These are phyloP conservation scores for Perilla frutescens DNA, from an alignment of 257 asterid species.

Conservation along the genomic window DNA sequence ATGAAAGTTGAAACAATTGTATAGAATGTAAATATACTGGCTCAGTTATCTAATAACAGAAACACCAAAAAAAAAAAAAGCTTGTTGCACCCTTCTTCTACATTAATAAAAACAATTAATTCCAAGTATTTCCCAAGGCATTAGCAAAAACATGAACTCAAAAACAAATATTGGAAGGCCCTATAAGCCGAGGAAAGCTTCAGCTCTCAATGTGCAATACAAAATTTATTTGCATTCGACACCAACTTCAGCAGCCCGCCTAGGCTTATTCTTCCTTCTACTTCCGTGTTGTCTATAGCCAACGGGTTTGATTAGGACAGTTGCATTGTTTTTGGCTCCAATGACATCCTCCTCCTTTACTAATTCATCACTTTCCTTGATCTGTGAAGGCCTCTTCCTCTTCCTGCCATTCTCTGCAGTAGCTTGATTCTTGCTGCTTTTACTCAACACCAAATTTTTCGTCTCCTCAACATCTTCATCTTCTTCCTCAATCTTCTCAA, in stretches of 20 bases:
- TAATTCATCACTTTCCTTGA: constrained; percentile 55
- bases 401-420: constrained; percentile 57
- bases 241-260: constrained; percentile 93
- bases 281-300: constrained; percentile 76
- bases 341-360: constrained; percentile 56
- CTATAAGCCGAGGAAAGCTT: constrained; percentile 3
- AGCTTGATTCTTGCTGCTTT: constrained; percentile 52
- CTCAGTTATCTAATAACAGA: neutral
- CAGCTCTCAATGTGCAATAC: constrained; percentile 18
- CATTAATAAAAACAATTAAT: constrained; percentile 29
- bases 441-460: constrained; percentile 37
- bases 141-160: constrained; percentile 33
- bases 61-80: neutral
- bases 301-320: constrained; percentile 50
- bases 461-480: constrained; percentile 54
- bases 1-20: neutral
- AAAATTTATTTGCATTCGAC: constrained; percentile 71
- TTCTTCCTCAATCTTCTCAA: constrained; percentile 57
- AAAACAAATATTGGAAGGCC: constrained; percentile 15
- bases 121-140: constrained; percentile 31
- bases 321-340: constrained; percentile 44
- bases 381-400: constrained; percentile 65
- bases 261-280: constrained; percentile 88
- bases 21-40: neutral
- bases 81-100: constrained; percentile 22